A percentile compares a stretch with the other conserved stretches of the same genome.
Evolutionary conservation across 2,329 filamentous ascomycete genomes (phyloP).

Genomic region (Cordyceps militaris): DNA sequence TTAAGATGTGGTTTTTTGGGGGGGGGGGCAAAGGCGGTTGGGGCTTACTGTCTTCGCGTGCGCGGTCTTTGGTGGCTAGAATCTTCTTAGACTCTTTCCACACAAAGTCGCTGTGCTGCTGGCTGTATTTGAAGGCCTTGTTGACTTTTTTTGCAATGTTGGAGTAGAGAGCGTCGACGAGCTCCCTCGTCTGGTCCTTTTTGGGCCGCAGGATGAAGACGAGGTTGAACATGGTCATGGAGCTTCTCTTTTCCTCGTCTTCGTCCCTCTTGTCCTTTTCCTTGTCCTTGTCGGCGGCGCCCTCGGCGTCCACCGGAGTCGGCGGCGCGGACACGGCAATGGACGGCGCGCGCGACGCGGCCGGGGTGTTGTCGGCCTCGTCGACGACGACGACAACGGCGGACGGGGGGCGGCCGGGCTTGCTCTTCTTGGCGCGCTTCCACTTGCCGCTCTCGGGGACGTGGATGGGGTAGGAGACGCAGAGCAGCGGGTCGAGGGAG

Average conservation of each 20-base stretch:
- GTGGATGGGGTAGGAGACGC: slow-evolving; percentile 77
- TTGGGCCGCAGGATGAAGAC: slow-evolving; percentile 85
- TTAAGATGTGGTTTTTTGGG: background rate
- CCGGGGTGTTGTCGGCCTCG: slow-evolving; percentile 21
- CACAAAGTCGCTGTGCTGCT: slow-evolving; percentile 83
- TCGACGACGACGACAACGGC: too few relatives aligned
- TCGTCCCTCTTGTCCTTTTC: slow-evolving; percentile 36
- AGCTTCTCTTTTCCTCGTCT: slow-evolving; percentile 54
- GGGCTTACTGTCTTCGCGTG: slow-evolving; percentile 57
- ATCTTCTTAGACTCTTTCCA: slow-evolving; percentile 86
- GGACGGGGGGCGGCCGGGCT: slow-evolving; percentile 15
- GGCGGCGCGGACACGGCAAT: slow-evolving; percentile 14
- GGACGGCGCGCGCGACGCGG: slow-evolving; percentile 22
- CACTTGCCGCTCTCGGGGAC: slow-evolving; percentile 71
- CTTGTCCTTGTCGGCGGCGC: slow-evolving; percentile 19
- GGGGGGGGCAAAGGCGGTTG: background rate
- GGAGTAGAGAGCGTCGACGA: slow-evolving; percentile 72
- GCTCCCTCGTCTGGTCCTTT: slow-evolving; percentile 65
- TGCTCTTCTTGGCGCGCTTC: slow-evolving; percentile 54
- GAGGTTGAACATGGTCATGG: slow-evolving; percentile 96
- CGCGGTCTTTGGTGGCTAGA: slow-evolving; percentile 72
- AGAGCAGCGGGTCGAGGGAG: slow-evolving; percentile 70
- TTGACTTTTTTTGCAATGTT: slow-evolving; percentile 89
- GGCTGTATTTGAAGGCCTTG: slow-evolving; percentile 86
- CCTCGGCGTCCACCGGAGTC: slow-evolving; percentile 21